These are phyloP conservation scores for Thalassiosira allenii DNA, from an alignment of 352 stramenopile species.

Conservation along the genomic window DNA sequence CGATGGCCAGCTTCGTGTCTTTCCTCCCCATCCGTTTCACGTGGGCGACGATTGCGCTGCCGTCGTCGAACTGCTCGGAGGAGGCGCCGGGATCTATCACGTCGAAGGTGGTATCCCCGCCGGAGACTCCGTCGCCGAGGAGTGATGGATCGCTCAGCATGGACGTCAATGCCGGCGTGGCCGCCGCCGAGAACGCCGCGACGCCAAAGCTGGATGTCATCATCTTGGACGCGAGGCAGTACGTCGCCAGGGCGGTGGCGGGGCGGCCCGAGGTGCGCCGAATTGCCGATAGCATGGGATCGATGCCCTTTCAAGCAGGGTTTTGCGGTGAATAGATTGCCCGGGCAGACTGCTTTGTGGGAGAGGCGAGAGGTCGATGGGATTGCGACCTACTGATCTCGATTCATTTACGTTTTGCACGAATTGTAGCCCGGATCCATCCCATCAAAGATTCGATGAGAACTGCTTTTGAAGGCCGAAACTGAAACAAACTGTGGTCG, in stretches of 20 bases:
- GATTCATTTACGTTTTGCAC: too few species aligned
- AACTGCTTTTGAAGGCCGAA: too few species aligned
- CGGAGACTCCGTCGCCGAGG: constrained; percentile 12
- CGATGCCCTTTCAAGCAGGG: too few species aligned
- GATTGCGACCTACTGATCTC: too few species aligned
- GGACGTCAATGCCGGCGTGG: constrained; percentile 28
- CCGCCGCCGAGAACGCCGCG: constrained; percentile 19
- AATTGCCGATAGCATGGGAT: constrained; percentile 34
- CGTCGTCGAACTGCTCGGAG: constrained; percentile 32
- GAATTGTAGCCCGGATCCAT: too few species aligned
- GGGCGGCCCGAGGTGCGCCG: not conserved
- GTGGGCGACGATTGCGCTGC: constrained; percentile 40
- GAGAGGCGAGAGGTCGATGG: too few species aligned
- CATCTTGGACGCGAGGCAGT: constrained; percentile 24
- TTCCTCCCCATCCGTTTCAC: constrained; percentile 53
- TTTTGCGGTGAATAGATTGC: too few species aligned
- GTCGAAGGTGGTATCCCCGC: constrained; percentile 35
- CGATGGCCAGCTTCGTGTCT: constrained; percentile 60
- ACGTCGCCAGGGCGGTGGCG: constrained; percentile 10
- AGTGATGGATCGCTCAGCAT: constrained; percentile 59
- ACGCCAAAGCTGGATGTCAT: not conserved
- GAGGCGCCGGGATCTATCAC: constrained; percentile 65
- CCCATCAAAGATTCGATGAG: too few species aligned
- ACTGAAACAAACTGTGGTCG: too few species aligned
- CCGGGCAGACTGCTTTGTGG: too few species aligned